Evolutionary conservation across 73 alveolate genomes (phyloP), one percentile per base, ranked within the genome.

Genomic region (Tetrahymena malaccensis): DNA sequence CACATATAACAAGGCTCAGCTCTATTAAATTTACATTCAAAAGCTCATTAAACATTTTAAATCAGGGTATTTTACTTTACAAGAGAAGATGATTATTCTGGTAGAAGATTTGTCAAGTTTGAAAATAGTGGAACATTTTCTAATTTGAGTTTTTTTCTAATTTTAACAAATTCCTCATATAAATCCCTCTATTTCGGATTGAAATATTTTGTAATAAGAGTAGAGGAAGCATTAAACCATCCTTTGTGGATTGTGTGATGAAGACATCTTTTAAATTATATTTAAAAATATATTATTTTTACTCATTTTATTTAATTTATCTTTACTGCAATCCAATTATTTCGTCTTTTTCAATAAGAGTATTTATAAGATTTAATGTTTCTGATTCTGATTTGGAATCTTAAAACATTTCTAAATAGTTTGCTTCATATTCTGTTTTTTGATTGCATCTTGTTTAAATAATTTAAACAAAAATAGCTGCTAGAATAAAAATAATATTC

Each of bases 1-100:
- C 96, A 94, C 33, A 84, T 85, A 55, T 94, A 94, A 4, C 70
- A 94, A 22, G 96, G 96, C 37, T 94, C 96, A 70, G 34, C 89
- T 38, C 55, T 35, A 17, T 43, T 38, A 85, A 85, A n/a, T 31
- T 10, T 85, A 34, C 13, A 27, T 38, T 35, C 38, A 85, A 27
- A 85, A 34, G 0, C 44, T 40, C 11, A 6, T 40, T 7, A 27
- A 25, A 31, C 13, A 33, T 85, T 21, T 85, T 13, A n/a, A 38
- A 34, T 0, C 15, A 4, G 0, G 9, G 11, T 1, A 1, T n/a
- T 22, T 83, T 85, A 94, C 93, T 94, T 94, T 22, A 70, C 89
- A 19, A 94, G 70, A 33, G 55, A 94, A 70, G 96, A 94, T 25
- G 96, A 94, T 83, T 94, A 83, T 33, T 37, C 31, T 70, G 96